Base-by-base conservation (phyloP, 306 rosid genomes). In the Casuarina cunninghamiana region DNA sequence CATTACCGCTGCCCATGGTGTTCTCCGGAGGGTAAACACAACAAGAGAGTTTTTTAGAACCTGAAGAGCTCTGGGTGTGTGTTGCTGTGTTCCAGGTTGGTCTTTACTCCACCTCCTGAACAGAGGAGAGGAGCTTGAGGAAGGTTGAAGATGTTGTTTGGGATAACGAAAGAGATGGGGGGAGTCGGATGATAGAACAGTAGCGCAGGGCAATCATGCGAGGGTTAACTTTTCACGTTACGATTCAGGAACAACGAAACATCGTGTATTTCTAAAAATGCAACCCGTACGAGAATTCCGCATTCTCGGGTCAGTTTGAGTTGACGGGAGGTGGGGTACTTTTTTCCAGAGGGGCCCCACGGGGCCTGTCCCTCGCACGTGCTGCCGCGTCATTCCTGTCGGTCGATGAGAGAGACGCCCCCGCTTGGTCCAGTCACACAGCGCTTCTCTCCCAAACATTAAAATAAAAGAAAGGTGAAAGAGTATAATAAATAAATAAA, bases 351-450 rank as follows among this genome's bases (percentile, higher is more conserved):
- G n/a, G 17, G 17, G n/a, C 0, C 42, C 68, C 4, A 32, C 17
- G 37, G 0, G 44, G 44, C 37, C 71, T 66, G 71, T 4, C 35
- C 15, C 11, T 66, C 71, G 49, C 80, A 76, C 80, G 65, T 66
- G 74, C 67, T 76, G 42, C 32, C 74, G 35, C 57, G 80, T 76
- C 80, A 76, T 42, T 76, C 67, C 19, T 76, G 80, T 76, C 79
- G 43, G 63, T 17, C 65, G 38, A 6, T 4, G 3, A 17, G 3
- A 5, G 46, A 5, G n/a, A 62, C 69, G n/a, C 65, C 65, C 10
- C 65, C 39, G 10, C 65, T 58, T 1, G 13, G 5, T 26, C 65
- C 65, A 10, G 65, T 58, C 39, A 46, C n/a, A 41, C 48, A 16
- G 11, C 19, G 16, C 12, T 63, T 43, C 63, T 44, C 13, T 5